phyloP scores from a whole-genome alignment of 78 protist species.

The Bigelowiella natans region DNA sequence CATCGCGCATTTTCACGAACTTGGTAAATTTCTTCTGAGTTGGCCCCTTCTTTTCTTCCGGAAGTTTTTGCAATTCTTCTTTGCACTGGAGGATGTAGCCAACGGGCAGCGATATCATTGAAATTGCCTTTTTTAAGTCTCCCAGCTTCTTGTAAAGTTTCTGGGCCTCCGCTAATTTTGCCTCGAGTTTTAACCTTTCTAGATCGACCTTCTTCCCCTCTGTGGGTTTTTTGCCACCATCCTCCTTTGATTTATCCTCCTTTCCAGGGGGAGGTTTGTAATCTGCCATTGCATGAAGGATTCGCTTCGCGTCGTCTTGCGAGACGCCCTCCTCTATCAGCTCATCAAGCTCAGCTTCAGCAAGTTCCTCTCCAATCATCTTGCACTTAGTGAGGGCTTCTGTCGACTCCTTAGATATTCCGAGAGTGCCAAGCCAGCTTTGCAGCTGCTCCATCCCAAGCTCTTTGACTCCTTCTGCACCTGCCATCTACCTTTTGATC shows the following conservation, averaged over 20 bases:
- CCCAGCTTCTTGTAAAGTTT: neutral
- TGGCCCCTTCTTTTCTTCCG: neutral
- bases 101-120: neutral
- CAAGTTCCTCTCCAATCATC: neutral
- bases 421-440: neutral
- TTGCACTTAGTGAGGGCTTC: neutral
- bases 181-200: neutral
- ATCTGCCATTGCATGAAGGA: neutral
- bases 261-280: neutral
- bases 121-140: neutral
- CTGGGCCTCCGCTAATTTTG: neutral
- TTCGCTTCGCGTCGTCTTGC: neutral
- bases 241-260: neutral
- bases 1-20: neutral
- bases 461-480: no score
- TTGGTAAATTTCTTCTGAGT: neutral
- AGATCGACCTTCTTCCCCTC: neutral
- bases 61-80: neutral
- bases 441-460: neutral
- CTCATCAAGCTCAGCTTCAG: neutral
- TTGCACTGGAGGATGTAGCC: neutral
- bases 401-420: neutral
- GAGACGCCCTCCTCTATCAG: neutral
- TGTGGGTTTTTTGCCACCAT: neutral
- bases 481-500: no score